Evolutionary conservation across 179 eudicot species (phyloP).

Genomic region (Nepenthes alata): DNA sequence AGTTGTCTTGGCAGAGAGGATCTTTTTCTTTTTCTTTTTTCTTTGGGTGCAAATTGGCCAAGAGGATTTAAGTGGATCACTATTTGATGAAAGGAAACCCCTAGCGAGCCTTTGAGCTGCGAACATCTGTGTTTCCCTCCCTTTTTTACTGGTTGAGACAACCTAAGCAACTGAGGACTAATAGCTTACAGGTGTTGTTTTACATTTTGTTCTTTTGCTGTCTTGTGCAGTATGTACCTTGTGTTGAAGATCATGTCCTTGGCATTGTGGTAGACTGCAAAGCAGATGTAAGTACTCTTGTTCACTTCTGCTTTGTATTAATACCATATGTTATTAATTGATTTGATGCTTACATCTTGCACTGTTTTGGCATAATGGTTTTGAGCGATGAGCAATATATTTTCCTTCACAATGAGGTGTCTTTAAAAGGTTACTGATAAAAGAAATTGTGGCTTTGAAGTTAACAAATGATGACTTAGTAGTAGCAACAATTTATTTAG

Average conservation of each 20-base stretch:
- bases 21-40: no score
- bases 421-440: background rate
- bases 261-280: constrained; percentile 74
- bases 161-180: background rate
- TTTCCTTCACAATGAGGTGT: background rate
- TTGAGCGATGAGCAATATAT: background rate
- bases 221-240: constrained; percentile 70
- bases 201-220: background rate
- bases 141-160: background rate
- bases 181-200: background rate
- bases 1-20: no score
- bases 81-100: no score
- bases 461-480: no score
- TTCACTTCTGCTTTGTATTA: background rate
- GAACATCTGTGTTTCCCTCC: background rate
- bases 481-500: no score
- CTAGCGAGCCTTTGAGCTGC: background rate
- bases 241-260: constrained; percentile 73
- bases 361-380: background rate
- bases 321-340: background rate
- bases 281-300: constrained; percentile 61
- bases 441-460: background rate
- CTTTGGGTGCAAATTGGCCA: no score
- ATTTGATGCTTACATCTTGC: background rate
- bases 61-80: no score